A percentile compares a stretch with the other conserved stretches of the same genome.
Conservation (phyloP, 371 early-diverging fungal genomes). For the Ordospora pajunii region DNA sequence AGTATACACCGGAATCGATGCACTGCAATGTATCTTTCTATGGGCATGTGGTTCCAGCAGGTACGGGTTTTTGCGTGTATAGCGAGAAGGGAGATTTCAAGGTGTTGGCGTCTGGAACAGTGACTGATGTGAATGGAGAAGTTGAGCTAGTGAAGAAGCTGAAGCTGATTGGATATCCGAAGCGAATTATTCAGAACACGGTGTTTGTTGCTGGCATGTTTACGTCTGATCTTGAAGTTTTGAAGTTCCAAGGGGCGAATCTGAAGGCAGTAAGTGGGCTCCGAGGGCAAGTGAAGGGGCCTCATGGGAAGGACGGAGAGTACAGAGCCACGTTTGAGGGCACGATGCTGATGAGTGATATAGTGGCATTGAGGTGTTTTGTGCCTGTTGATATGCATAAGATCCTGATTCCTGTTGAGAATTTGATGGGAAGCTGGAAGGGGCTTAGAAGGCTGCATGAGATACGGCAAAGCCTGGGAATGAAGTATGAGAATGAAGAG, state of each 20-base stretch:
- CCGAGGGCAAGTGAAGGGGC: conserved; percentile 91
- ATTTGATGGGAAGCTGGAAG: conserved; percentile 66
- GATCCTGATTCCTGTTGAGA: conserved; percentile 75
- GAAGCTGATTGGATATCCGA: conserved; percentile 84
- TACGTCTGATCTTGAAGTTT: conserved; percentile 87
- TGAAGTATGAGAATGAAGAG: conserved; percentile 57
- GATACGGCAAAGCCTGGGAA: conserved; percentile 66
- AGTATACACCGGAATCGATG: conserved; percentile 67
- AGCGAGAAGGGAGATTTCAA: conserved; percentile 73
- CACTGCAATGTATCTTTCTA: conserved; percentile 52
- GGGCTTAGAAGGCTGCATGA: conserved; percentile 80
- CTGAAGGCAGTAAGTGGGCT: conserved; percentile 90
- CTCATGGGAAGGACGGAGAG: conserved; percentile 68
- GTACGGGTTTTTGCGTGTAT: conserved; percentile 83
- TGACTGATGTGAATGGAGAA: conserved; percentile 77
- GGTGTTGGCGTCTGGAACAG: conserved; percentile 79
- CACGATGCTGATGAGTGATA: conserved; percentile 80
- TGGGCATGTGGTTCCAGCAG: conserved; percentile 70
- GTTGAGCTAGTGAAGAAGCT: conserved; percentile 89
- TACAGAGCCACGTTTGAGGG: conserved; percentile 98
- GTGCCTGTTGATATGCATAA: conserved; percentile 78
- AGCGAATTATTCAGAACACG: conserved; percentile 85
- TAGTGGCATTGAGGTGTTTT: conserved; percentile 90
- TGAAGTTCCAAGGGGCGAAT: conserved; percentile 86
- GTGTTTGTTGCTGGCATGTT: conserved; percentile 99